These are phyloP conservation scores for Nyctanthes arbortristis DNA, from an alignment of 257 asterid species.

Conservation along the genomic window DNA sequence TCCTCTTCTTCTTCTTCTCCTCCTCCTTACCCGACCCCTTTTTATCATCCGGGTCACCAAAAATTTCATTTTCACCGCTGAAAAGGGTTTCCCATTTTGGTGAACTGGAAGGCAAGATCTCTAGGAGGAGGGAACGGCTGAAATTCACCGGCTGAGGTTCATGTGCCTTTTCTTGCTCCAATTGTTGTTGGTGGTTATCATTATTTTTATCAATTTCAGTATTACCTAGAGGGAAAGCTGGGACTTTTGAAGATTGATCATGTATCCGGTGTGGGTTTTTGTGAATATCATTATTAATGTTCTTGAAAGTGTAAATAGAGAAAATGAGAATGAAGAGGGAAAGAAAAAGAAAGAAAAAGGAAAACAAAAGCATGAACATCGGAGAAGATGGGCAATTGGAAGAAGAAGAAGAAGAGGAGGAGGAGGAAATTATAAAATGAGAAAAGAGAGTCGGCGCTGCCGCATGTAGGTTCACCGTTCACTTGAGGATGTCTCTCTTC, in stretches of 20 bases:
- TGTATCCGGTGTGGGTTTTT: slow-evolving; percentile 2
- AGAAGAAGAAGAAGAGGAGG: slow-evolving; percentile 22
- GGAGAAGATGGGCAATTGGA: slow-evolving; percentile 29
- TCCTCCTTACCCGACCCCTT: slow-evolving; percentile 45
- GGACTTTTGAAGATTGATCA: slow-evolving; percentile 29
- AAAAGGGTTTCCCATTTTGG: slow-evolving; percentile 51
- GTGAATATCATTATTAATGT: slow-evolving; percentile 18
- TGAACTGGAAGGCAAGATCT: slow-evolving; percentile 62
- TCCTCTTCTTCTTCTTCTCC: slow-evolving; percentile 64
- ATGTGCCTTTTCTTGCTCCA: slow-evolving; percentile 20
- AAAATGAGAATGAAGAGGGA: slow-evolving; percentile 39
- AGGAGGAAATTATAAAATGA: slow-evolving; percentile 16
- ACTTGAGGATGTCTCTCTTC: no score
- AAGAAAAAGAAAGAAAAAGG: slow-evolving; percentile 38
- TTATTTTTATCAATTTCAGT: slow-evolving; percentile 10
- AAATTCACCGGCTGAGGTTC: slow-evolving; percentile 41
- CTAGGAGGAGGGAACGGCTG: slow-evolving; percentile 50
- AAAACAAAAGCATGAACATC: slow-evolving; percentile 29
- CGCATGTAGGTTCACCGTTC: no score
- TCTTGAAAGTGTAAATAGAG: slow-evolving; percentile 43
- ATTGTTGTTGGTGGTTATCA: slow-evolving; percentile 10
- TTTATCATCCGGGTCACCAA: slow-evolving; percentile 36
- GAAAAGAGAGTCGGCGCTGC: slow-evolving; percentile 53
- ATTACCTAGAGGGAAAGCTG: slow-evolving; percentile 34
- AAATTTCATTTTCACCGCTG: slow-evolving; percentile 28